Conservation (phyloP, 2,329 filamentous ascomycete species). For the Fusarium coffeatum region DNA sequence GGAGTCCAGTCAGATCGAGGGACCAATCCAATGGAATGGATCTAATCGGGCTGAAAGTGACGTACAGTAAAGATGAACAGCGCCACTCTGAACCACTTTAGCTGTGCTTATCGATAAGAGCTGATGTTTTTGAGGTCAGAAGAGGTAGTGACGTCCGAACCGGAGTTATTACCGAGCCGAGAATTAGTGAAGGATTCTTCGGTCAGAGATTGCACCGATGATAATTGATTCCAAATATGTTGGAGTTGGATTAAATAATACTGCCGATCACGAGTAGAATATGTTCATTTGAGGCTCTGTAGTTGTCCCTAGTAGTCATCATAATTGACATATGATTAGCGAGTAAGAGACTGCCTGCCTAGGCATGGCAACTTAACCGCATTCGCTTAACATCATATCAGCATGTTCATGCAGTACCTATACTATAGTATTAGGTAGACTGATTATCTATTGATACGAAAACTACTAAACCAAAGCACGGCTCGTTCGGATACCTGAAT, state of each 20-base stretch:
- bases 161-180: slow-evolving; percentile 38
- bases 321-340: slow-evolving; percentile 10
- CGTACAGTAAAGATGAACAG: slow-evolving; percentile 3
- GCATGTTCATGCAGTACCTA: background rate
- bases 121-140: background rate
- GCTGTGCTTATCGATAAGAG: slow-evolving; percentile 16
- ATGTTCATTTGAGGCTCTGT: background rate
- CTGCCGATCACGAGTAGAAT: background rate
- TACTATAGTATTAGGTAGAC: background rate
- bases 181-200: slow-evolving; percentile 10
- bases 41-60: slow-evolving; percentile 13
- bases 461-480: background rate
- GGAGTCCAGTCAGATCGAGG: slow-evolving; percentile 2
- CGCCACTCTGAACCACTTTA: slow-evolving; percentile 9
- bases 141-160: background rate
- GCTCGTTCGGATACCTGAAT: background rate
- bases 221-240: slow-evolving; percentile 24
- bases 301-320: background rate
- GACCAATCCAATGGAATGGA: background rate
- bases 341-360: slow-evolving; percentile 1
- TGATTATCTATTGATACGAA: background rate
- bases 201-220: slow-evolving; percentile 16
- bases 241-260: slow-evolving; percentile 5
- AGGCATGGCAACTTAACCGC: slow-evolving; percentile 2
- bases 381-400: slow-evolving; percentile 5